Evolutionary conservation across 73 alveolate species (phyloP).

Genomic region (Vitrella brassicaformis): DNA sequence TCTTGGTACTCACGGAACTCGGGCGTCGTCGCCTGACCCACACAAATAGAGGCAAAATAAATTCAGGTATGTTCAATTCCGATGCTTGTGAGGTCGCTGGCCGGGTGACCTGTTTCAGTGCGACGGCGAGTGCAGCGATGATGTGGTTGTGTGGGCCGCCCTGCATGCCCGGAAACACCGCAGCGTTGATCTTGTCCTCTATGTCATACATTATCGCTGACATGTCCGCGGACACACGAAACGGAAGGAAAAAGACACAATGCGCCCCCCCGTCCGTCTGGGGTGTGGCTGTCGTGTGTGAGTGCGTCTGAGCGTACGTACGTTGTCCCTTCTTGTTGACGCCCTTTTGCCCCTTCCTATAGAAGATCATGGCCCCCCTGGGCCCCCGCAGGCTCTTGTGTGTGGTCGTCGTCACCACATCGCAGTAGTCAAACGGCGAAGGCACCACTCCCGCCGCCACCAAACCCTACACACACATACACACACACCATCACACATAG

Average conservation of each 20-base stretch:
- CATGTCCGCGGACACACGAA: no score
- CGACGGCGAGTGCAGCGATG: conserved; percentile 80
- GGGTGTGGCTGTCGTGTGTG: neutral
- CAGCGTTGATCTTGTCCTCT: conserved; percentile 22
- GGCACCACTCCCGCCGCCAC: conserved; percentile 62
- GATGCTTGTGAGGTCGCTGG: conserved; percentile 22
- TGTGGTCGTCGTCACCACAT: conserved; percentile 88
- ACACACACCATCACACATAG: no score
- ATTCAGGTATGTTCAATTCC: neutral
- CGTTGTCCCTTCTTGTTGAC: conserved; percentile 7
- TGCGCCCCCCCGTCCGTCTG: neutral
- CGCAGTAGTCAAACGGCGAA: conserved; percentile 82
- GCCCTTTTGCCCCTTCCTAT: conserved; percentile 37
- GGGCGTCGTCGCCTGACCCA: no score
- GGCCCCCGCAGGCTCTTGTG: conserved; percentile 90
- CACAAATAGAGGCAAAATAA: no score
- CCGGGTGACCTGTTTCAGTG: conserved; percentile 63
- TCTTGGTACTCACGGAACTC: conserved; percentile 65
- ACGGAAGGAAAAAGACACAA: no score
- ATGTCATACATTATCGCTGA: conserved; percentile 40
- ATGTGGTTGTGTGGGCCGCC: conserved; percentile 95
- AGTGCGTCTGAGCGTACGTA: neutral
- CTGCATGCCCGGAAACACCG: neutral
- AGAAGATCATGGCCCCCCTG: conserved; percentile 83
- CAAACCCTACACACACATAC: no score